Conservation (phyloP, 768 basidiomycete species). For the Pisolithus orientalis region DNA sequence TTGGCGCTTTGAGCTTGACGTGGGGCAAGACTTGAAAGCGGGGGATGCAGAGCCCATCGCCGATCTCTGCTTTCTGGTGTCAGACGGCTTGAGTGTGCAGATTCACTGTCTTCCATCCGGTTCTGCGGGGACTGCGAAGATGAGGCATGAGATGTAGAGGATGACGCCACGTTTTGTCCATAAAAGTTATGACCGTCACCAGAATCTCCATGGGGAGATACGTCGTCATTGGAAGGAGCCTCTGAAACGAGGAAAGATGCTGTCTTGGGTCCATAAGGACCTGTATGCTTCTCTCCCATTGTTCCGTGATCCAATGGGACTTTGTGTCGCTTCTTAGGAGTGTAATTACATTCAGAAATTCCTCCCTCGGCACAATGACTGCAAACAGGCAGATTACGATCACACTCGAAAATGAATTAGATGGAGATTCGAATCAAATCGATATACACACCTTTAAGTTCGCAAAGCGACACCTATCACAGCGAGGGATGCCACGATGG, state of each 20-base stretch:
- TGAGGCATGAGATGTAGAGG: constrained; percentile 21
- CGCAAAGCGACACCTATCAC: constrained; percentile 60
- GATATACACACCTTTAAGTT: constrained; percentile 54
- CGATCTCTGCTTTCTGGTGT: constrained; percentile 22
- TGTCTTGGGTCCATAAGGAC: constrained; percentile 40
- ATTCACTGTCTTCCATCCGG: constrained; percentile 11
- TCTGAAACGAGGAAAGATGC: constrained; percentile 45
- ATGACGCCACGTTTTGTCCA: constrained; percentile 40
- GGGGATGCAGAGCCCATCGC: constrained; percentile 11
- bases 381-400: constrained; percentile 65
- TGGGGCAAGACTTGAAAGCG: constrained; percentile 17
- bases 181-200: constrained; percentile 38
- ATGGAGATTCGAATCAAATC: neutral
- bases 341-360: constrained; percentile 61
- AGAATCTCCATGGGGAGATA: constrained; percentile 15
- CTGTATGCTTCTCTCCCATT: constrained; percentile 30
- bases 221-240: constrained; percentile 28
- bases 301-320: constrained; percentile 38
- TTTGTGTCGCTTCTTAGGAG: constrained; percentile 63
- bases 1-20: constrained; percentile 18
- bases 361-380: constrained; percentile 54
- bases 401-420: constrained; percentile 41
- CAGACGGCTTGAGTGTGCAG: constrained; percentile 8
- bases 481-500: constrained; percentile 68
- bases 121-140: constrained; percentile 15